Evolutionary conservation across 768 basidiomycete species (phyloP), one percentile per base, ranked within the genome.

Genomic region (Podaxis sp.): DNA sequence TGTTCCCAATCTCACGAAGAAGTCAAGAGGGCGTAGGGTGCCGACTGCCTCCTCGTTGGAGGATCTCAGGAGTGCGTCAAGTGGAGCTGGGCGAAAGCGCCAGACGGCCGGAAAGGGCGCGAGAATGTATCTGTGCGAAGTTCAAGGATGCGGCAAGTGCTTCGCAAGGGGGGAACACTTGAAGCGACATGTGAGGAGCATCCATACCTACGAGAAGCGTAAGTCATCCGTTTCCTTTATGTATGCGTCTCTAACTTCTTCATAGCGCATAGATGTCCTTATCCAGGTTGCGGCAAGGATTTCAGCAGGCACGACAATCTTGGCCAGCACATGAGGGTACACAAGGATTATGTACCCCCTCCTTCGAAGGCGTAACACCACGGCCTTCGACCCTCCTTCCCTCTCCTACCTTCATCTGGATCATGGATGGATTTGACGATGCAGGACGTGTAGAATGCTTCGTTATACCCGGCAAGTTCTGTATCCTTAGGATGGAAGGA

Each of bases 171-270:
- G 90, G 22, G 95, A 96, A 75, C 95, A 96, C 73, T 76, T 96
- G 66, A 95, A 95, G 80, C 80, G 95, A 65, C 94, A 96, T 73
- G 84, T 95, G 44, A 77, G 92, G 67, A 90, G 89, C 69, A 93
- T 96, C 59, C 94, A 96, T 75, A 95, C 94, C 24, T 85, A 95
- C 74, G 93, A 95, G 73, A 95, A 93, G 79, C 94, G 94, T 95
- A 71, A 74, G 92, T 84, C 19, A 30, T 13, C 63, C 61, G 55
- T 66, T 36, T 38, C 13, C 55, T 57, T 40, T 52, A 46, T 63
- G 52, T 68, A 65, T 56, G 46, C 46, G 52, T 30, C 54, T 59
- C 15, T 59, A 63, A 51, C 2, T 22, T 13, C 38, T 67, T 36
- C 68, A 33, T 71, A 95, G 93, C 94, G 62, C 90, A 90, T 75